Evolutionary conservation across 2,329 filamentous ascomycete species (phyloP).

Genomic region (Niveomyces coronatus): DNA sequence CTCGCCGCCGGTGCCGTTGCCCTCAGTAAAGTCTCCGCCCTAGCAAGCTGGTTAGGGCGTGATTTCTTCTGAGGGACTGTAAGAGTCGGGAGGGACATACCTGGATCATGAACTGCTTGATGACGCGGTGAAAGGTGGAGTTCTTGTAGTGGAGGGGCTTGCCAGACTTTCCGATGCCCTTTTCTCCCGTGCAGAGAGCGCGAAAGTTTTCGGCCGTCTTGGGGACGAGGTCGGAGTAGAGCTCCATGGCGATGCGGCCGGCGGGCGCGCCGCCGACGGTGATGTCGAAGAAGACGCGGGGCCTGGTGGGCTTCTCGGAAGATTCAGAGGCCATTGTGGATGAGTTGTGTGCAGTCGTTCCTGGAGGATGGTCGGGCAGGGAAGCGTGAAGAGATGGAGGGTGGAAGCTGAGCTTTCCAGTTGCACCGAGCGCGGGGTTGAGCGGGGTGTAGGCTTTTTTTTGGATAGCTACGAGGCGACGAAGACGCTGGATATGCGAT

Average conservation of each 20-base stretch:
- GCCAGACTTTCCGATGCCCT: slow-evolving; percentile 69
- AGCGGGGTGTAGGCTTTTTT: no score
- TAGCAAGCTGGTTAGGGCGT: slow-evolving; percentile 38
- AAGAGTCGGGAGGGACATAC: slow-evolving; percentile 9
- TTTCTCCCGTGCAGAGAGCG: slow-evolving; percentile 87
- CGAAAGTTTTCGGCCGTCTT: slow-evolving; percentile 98
- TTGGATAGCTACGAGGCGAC: no score
- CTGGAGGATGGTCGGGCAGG: no score
- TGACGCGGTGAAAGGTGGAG: slow-evolving; percentile 87
- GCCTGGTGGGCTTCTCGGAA: slow-evolving; percentile 45
- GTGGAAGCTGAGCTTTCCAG: no score
- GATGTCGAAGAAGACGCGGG: slow-evolving; percentile 90
- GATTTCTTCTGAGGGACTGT: no score
- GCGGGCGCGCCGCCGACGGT: slow-evolving; percentile 62
- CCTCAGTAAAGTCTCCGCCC: slow-evolving; percentile 91
- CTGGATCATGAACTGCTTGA: slow-evolving; percentile 94
- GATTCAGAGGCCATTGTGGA: slow-evolving; percentile 29
- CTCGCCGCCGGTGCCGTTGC: slow-evolving; percentile 92
- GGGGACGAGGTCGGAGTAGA: slow-evolving; percentile 68
- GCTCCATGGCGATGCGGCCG: slow-evolving; percentile 78
- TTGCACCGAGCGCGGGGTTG: no score
- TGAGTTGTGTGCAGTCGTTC: not conserved
- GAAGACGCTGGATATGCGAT: no score
- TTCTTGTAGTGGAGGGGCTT: slow-evolving; percentile 91
- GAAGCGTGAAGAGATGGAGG: no score